A percentile compares a stretch with the other conserved stretches of the same genome.
Conservation (phyloP, 2,329 filamentous ascomycete species). For the Boeremia lycopersici region DNA sequence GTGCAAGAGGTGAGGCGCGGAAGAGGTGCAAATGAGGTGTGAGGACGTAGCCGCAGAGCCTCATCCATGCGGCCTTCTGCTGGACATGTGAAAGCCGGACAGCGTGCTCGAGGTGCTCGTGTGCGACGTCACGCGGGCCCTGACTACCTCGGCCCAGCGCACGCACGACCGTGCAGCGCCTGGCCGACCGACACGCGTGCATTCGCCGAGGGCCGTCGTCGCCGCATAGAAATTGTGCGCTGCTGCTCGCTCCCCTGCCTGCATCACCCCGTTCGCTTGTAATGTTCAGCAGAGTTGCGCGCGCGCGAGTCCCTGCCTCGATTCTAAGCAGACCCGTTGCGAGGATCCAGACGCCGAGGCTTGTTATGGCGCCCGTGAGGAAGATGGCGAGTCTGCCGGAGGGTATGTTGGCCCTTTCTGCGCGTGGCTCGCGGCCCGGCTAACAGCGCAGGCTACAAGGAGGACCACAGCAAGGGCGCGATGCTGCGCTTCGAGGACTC, state of each 20-base stretch:
- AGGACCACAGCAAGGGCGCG: conserved; percentile 77
- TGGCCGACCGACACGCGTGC: conserved; percentile 11
- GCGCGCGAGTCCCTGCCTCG: conserved; percentile 47
- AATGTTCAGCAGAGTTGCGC: conserved; percentile 50
- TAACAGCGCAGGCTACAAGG: conserved; percentile 68
- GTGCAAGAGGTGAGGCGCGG: not conserved
- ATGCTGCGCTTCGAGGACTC: conserved; percentile 88
- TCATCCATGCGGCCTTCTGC: not conserved
- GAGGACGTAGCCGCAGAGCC: conserved; percentile 6
- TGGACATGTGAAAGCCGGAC: conserved; percentile 8
- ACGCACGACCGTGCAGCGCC: not conserved
- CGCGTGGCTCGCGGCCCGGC: not conserved
- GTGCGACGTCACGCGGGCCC: conserved; percentile 8
- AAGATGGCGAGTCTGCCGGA: no score
- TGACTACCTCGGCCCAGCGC: conserved; percentile 10
- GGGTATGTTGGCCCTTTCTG: not conserved
- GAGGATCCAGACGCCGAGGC: conserved; percentile 37
- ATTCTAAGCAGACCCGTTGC: conserved; percentile 43
- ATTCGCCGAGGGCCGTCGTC: conserved; percentile 11
- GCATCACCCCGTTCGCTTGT: conserved; percentile 19
- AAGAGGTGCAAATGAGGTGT: no score
- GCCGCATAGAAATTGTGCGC: conserved; percentile 9
- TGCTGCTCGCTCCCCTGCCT: not conserved
- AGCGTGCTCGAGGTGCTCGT: not conserved
- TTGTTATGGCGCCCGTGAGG: conserved; percentile 20